A percentile compares a stretch with the other conserved stretches of the same genome.
Conservation (phyloP, 2,329 filamentous ascomycete species). For the Calonectria hawksworthii region DNA sequence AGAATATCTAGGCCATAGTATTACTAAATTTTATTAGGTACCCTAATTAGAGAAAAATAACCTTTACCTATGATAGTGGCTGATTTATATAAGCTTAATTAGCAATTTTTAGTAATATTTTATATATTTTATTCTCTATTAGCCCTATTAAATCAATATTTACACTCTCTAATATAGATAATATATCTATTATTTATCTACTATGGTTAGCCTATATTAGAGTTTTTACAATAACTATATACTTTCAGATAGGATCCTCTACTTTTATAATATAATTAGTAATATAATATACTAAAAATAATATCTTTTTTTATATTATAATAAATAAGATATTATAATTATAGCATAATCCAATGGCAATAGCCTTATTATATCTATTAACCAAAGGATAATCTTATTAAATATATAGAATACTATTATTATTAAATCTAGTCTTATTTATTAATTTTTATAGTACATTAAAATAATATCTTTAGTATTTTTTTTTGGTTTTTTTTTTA, state of each 20-base stretch:
- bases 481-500: neutral
- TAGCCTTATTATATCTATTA: constrained; percentile 3
- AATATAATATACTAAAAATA: constrained; percentile 15
- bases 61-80: constrained; percentile 11
- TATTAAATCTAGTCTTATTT: neutral
- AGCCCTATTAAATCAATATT: neutral
- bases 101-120: constrained; percentile 12
- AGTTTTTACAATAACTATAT: neutral
- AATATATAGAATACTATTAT: neutral
- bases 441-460: constrained; percentile 7
- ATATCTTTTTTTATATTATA: constrained; percentile 7
- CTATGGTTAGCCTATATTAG: neutral
- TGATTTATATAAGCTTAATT: neutral
- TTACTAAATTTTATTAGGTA: constrained; percentile 8
- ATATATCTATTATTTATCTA: neutral
- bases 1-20: constrained; percentile 1
- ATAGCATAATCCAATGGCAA: neutral
- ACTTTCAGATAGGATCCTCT: constrained; percentile 10
- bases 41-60: neutral
- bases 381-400: neutral
- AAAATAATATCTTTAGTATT: neutral
- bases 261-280: constrained; percentile 19
- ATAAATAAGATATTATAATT: constrained; percentile 27
- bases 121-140: constrained; percentile 7
- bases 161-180: neutral